phyloP scores from a whole-genome alignment of 768 basidiomycete species.

The Ramaria sp. region DNA sequence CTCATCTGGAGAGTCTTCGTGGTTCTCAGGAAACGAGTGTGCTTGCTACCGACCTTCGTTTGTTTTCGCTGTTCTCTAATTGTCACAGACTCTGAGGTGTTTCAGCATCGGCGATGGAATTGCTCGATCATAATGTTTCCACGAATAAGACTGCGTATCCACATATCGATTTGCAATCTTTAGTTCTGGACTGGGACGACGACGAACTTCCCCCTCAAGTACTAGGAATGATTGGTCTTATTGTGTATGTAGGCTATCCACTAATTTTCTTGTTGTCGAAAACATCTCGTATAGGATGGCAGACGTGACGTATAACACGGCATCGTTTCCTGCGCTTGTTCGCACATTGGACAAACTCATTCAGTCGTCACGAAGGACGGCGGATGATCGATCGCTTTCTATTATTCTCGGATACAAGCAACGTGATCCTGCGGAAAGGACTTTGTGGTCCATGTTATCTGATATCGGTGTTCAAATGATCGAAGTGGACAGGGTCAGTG shows the following conservation, averaged over 20 bases:
- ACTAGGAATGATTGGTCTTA: slow-evolving; percentile 35
- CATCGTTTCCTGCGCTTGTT: slow-evolving; percentile 69
- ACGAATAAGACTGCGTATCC: slow-evolving; percentile 28
- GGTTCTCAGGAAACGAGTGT: slow-evolving; percentile 23
- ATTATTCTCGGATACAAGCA: slow-evolving; percentile 82
- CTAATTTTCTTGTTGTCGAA: background rate
- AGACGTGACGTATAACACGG: slow-evolving; percentile 86
- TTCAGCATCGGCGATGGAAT: slow-evolving; percentile 68
- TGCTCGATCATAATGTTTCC: slow-evolving; percentile 62
- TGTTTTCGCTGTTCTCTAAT: slow-evolving; percentile 17
- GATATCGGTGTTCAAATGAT: slow-evolving; percentile 45
- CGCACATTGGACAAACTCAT: slow-evolving; percentile 50
- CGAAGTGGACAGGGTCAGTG: slow-evolving; percentile 40
- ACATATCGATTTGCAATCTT: slow-evolving; percentile 20
- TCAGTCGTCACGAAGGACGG: slow-evolving; percentile 15
- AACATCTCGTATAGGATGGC: slow-evolving; percentile 53
- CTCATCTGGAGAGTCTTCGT: slow-evolving; percentile 24
- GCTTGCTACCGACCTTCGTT: slow-evolving; percentile 65
- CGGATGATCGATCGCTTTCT: slow-evolving; percentile 20
- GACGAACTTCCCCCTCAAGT: slow-evolving; percentile 38
- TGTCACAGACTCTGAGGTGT: background rate
- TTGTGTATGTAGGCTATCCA: slow-evolving; percentile 43
- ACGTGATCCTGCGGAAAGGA: slow-evolving; percentile 64
- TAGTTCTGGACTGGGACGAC: slow-evolving; percentile 69
- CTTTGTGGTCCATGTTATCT: slow-evolving; percentile 54